A percentile compares a stretch with the other conserved stretches of the same genome.
Conservation (phyloP, 1,284 basidiomycete species). For the Malassezia vespertilionis region DNA sequence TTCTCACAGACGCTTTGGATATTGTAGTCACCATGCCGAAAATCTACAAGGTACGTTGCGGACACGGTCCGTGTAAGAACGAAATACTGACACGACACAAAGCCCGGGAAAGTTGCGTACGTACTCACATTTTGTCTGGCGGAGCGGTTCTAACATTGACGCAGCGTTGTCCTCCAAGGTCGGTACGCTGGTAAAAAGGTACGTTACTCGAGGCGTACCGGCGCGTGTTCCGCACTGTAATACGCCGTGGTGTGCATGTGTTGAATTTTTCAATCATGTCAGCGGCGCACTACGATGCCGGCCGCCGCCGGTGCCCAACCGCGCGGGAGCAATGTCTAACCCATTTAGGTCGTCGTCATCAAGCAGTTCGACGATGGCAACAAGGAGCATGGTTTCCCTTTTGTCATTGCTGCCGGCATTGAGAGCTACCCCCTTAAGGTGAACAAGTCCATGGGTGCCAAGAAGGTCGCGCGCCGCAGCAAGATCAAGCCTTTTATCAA, state of each 20-base stretch:
- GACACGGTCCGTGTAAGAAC: not conserved
- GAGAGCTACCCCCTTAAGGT: slow-evolving; percentile 48
- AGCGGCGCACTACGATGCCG: not conserved
- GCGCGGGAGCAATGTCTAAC: slow-evolving; percentile 5
- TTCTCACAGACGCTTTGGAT: slow-evolving; percentile 9
- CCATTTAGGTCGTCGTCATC: slow-evolving; percentile 45
- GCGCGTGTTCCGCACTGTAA: too few relatives aligned
- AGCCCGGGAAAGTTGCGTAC: slow-evolving; percentile 79
- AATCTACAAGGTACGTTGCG: slow-evolving; percentile 40
- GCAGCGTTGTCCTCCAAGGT: slow-evolving; percentile 42
- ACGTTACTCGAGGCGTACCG: slow-evolving; percentile 18
- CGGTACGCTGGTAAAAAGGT: slow-evolving; percentile 48
- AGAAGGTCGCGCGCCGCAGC: slow-evolving; percentile 47
- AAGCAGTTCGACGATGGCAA: slow-evolving; percentile 47
- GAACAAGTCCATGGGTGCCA: slow-evolving; percentile 45
- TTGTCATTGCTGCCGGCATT: slow-evolving; percentile 44
- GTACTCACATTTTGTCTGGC: not conserved
- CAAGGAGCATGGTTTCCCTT: slow-evolving; percentile 46
- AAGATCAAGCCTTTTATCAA: slow-evolving; percentile 48
- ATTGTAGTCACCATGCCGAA: slow-evolving; percentile 30
- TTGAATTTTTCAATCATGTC: slow-evolving; percentile 5
- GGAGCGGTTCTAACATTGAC: not conserved
- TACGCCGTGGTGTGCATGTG: too few relatives aligned
- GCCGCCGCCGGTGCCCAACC: not conserved
- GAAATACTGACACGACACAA: slow-evolving; percentile 68